phyloP scores from a whole-genome alignment of 2,329 filamentous ascomycete genomes.

The Colletotrichum spinosum region DNA sequence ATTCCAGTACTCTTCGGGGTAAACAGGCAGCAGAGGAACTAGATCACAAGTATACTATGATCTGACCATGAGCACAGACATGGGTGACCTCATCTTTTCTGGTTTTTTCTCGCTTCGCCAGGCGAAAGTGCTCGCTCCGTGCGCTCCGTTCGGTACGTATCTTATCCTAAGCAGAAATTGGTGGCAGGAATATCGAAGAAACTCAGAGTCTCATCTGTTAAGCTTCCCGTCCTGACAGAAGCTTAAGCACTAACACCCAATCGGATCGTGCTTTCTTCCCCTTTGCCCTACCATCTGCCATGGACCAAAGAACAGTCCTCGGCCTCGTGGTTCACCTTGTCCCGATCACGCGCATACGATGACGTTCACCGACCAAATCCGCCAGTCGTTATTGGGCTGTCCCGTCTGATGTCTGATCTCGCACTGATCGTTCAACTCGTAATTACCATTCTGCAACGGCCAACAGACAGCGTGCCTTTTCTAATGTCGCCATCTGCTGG shows the following conservation, averaged over 20 bases:
- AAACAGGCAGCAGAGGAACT: not conserved
- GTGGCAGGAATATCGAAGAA: too few species aligned
- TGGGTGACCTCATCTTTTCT: constrained; percentile 32
- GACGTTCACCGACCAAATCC: constrained; percentile 17
- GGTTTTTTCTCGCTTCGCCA: not conserved
- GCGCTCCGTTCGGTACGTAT: not conserved
- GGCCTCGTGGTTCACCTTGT: not conserved
- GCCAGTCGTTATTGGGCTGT: constrained; percentile 13
- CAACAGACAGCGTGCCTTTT: not conserved
- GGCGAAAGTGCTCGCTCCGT: not conserved
- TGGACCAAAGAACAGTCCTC: not conserved
- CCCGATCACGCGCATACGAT: constrained; percentile 28
- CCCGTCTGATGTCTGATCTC: constrained; percentile 34
- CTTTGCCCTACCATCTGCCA: not conserved
- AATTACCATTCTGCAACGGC: constrained; percentile 18
- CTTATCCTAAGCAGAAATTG: too few species aligned
- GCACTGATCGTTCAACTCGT: constrained; percentile 17
- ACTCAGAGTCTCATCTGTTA: constrained; percentile 17
- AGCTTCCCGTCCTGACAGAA: constrained; percentile 17
- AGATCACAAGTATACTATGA: too few species aligned
- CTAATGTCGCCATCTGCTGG: not conserved
- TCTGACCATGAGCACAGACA: constrained; percentile 21
- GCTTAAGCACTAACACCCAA: constrained; percentile 23
- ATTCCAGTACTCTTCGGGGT: not conserved
- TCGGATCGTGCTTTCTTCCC: not conserved